Evolutionary conservation across 192 early-diverging fungal species (phyloP), one percentile per base, ranked within the genome.

Genomic region (Linnemannia schmuckeri): DNA sequence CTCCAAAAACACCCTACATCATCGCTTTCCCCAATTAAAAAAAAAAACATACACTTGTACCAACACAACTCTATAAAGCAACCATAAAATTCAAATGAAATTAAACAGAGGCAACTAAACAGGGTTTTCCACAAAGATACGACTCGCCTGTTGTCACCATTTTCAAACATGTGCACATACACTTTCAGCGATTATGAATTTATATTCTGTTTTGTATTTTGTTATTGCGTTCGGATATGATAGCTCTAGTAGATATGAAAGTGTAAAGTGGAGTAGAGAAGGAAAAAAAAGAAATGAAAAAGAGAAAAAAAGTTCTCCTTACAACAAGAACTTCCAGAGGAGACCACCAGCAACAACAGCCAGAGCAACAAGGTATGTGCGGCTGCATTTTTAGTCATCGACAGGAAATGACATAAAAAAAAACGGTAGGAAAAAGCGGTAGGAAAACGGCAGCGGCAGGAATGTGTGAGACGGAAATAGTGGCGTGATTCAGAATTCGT

Each of bases 251-350:
- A 20, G 49, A 52, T 66, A 13, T 33, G 61, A 35, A 15, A n/a
- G 27, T 30, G 12, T 30, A 33, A 33, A 30, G 13, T 57, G 13
- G 61, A 33, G 30, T 33, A 66, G 30, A 66, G 30, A 33, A 30
- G 13, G 10, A 41, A 35, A 22, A 41, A 72, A 22, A 30, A 69
- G 12, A n/a, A 6, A n/a, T 35, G 6, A 0, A 6, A 70, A 70
- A 30, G 10, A 70, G 33, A 40, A 70, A 24, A 72, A 22, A 42
- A 12, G 22, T 42, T 27, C 40, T 40, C 6, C 76, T 77, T 80
- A 86, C 46, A 86, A 71, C 69, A 86, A 77, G 68, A 86, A 81
- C 83, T 86, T 86, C 42, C 57, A 86, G 70, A 72, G 47, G 37
- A 80, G 70, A 38, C 41, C 49, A 17, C 78, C 78, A 33, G 75